Base-by-base conservation (phyloP, 2,329 filamentous ascomycete species). In the Aspergillus caelatus region DNA sequence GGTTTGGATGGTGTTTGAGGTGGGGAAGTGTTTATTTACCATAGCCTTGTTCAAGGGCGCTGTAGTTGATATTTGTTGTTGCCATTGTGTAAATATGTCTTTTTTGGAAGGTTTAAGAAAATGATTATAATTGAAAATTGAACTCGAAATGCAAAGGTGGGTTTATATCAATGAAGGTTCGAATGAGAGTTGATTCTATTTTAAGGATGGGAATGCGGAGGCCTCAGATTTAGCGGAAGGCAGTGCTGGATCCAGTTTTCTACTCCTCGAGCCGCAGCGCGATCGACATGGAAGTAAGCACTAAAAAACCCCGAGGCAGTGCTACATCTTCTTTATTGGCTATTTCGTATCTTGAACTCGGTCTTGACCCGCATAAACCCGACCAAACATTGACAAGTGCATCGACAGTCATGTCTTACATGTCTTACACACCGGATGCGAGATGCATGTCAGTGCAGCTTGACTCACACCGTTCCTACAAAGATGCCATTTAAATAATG, bases 21-120 rank as follows among this genome's bases (percentile, higher is more conserved):
- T 36, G 3, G 23, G 11, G 43, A 26, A 26, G 26, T 3, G 26
- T 12, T 26, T 12, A 16, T 30, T 4, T 36, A 32, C 30, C 16
- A 11, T 54, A 32, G 52, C 52, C 52, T 54, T 54, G 19, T 54
- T 54, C 52, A 12, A 54, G 19, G 30, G 28, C 52, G n/a, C 52
- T 34, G 21, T 54, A 54, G 52, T 36, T 54, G 8, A 32, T n/a
- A 23, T 16, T 54, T 21, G 30, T 34, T 36, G 46, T 19, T 19
- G 46, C 26, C 46, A 50, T 50, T 30, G 4, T 50, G 26, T 11
- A n/a, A 14, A 1, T 16, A 16, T 36, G 34, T 4, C 16, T 6
- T 36, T 26, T 6, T 16, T 36, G 34, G 34, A 36, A 16, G 2
- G 12, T 7, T 36, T 36, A 16, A 14, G 23, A 26, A 16, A 36